phyloP scores from a whole-genome alignment of 441 rosid species.

The Aquilaria agallochum region DNA sequence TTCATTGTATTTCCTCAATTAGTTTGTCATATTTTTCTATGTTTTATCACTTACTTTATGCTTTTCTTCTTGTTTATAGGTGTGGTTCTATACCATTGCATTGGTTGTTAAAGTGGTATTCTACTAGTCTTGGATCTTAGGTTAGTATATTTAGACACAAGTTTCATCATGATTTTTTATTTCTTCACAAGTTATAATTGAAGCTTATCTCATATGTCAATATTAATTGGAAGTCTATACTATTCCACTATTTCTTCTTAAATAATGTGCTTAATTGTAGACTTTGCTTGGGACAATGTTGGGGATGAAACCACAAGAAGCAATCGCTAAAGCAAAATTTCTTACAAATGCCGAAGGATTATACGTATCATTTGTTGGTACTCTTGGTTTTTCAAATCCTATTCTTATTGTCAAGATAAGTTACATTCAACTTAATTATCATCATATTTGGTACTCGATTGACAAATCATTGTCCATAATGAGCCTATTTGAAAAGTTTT shows the following conservation, averaged over 20 bases:
- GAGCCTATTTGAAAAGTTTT: not conserved
- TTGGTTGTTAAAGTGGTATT: no score
- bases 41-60: no score
- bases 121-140: no score
- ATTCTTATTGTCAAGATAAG: constrained; percentile 81
- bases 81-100: no score
- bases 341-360: constrained; percentile 90
- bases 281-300: constrained; percentile 80
- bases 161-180: constrained; percentile 11
- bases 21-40: no score
- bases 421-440: constrained; percentile 1
- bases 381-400: constrained; percentile 64
- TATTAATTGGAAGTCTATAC: not conserved
- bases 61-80: no score
- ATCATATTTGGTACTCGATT: no score
- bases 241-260: constrained; percentile 1
- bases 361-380: constrained; percentile 62
- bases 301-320: constrained; percentile 75
- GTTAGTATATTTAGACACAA: no score
- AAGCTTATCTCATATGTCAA: not conserved
- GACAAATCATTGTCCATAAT: no score
- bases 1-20: no score
- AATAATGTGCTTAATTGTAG: constrained; percentile 35
- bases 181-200: not conserved
- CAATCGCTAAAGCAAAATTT: constrained; percentile 66